Conservation (phyloP, 306 rosid genomes). For the Hippophae rhamnoides region DNA sequence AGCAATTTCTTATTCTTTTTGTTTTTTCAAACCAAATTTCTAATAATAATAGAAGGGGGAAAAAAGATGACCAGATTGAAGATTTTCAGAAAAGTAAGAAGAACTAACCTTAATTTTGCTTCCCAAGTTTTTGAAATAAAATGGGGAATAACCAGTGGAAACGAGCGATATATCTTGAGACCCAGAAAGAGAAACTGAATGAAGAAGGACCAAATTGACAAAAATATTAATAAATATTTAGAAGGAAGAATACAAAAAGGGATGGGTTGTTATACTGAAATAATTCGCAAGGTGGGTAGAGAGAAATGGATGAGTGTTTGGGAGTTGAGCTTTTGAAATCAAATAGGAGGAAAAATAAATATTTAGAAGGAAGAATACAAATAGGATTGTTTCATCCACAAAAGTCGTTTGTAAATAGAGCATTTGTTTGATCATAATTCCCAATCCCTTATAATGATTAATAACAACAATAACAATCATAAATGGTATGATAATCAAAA, state of each 20-base stretch:
- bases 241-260: slow-evolving; percentile 30
- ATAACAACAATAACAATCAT: no score
- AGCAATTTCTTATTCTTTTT: no score
- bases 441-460: no score
- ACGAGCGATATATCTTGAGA: slow-evolving; percentile 17
- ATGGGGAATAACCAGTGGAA: slow-evolving; percentile 27
- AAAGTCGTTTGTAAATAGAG: slow-evolving; percentile 28
- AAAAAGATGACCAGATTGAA: no score
- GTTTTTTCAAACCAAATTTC: no score
- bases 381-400: slow-evolving; percentile 47
- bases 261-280: slow-evolving; percentile 24
- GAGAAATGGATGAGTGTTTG: slow-evolving; percentile 60
- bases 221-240: slow-evolving; percentile 23
- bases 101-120: slow-evolving; percentile 27
- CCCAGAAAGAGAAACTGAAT: slow-evolving; percentile 17
- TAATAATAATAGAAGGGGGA: no score
- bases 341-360: slow-evolving; percentile 38
- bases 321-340: slow-evolving; percentile 56
- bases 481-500: no score
- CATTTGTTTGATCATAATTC: no score
- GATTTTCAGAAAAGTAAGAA: slow-evolving; percentile 7
- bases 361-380: background rate
- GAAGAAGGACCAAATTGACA: background rate
- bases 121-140: slow-evolving; percentile 24
- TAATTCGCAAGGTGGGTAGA: slow-evolving; percentile 16